phyloP scores from a whole-genome alignment of 768 basidiomycete genomes.

The Kwoniella pini region DNA sequence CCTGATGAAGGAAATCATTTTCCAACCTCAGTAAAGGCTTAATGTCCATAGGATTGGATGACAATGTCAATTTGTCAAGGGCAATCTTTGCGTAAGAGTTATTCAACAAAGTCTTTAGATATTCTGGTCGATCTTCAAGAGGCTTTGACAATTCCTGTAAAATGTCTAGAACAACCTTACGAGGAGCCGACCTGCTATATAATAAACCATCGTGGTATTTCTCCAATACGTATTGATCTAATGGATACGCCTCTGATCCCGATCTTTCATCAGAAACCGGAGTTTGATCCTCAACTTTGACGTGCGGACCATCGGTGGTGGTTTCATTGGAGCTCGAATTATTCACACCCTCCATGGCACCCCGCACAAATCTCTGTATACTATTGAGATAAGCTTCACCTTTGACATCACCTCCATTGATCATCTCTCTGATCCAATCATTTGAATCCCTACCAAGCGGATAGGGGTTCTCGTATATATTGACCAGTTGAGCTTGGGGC shows the following conservation, averaged over 20 bases:
- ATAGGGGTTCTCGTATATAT: conserved; percentile 31
- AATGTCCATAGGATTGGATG: conserved; percentile 38
- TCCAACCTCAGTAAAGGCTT: conserved; percentile 27
- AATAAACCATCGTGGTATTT: conserved; percentile 22
- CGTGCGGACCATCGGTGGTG: background rate
- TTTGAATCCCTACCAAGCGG: conserved; percentile 4
- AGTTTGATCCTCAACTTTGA: background rate
- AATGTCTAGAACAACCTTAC: background rate
- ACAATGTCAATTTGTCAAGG: conserved; percentile 19
- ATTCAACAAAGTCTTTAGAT: conserved; percentile 2
- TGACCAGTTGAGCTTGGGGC: conserved; percentile 16
- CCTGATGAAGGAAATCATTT: conserved; percentile 33
- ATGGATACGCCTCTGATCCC: conserved; percentile 8
- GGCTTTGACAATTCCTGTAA: background rate
- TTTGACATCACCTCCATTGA: conserved; percentile 34
- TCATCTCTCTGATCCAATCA: conserved; percentile 39
- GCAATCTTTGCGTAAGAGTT: conserved; percentile 19
- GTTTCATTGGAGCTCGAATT: background rate
- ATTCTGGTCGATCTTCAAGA: background rate
- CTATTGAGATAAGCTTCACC: conserved; percentile 49
- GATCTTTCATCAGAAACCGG: background rate
- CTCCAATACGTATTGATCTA: conserved; percentile 32
- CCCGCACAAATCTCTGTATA: conserved; percentile 41
- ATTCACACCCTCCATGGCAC: conserved; percentile 35
- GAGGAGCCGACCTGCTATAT: background rate